Evolutionary conservation across 352 stramenopile genomes (phyloP).

Genomic region (Globisporangium takayamanum): DNA sequence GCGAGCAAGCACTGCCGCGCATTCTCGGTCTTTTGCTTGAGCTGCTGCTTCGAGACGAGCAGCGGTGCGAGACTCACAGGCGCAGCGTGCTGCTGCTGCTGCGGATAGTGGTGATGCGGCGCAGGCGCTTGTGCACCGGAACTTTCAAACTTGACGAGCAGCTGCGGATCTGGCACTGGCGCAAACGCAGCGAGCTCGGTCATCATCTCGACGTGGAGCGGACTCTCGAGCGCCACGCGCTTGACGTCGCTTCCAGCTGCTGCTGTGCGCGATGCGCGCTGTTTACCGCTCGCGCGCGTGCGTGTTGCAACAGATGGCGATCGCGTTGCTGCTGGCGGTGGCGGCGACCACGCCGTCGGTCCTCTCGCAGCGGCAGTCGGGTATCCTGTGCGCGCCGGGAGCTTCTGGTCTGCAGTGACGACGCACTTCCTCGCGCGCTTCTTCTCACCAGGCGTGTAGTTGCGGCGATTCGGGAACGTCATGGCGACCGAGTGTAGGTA

Average conservation of each 20-base stretch:
- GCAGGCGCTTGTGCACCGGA: not conserved
- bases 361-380: not conserved
- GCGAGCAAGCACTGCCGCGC: conserved; percentile 21
- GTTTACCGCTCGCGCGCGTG: conserved; percentile 12
- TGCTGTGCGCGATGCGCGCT: not conserved
- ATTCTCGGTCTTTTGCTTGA: conserved; percentile 15
- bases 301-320: not conserved
- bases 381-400: too few relatives aligned
- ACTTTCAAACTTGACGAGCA: not conserved
- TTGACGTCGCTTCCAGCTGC: conserved; percentile 3
- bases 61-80: conserved; percentile 11
- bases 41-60: conserved; percentile 11
- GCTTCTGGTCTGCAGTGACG: conserved; percentile 3
- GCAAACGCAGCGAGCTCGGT: conserved; percentile 10
- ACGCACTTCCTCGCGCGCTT: conserved; percentile 26
- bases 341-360: not conserved
- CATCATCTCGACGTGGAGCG: conserved; percentile 10
- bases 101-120: not conserved
- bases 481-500: conserved; percentile 16
- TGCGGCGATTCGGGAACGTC: conserved; percentile 54
- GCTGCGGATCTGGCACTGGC: conserved; percentile 5
- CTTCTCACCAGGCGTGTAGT: conserved; percentile 44
- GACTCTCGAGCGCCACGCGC: conserved; percentile 6
- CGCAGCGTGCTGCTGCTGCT: conserved; percentile 7
- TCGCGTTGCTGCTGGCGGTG: not conserved